Conservation (phyloP, 176 grass and related monocot genomes). For the Bromus sterilis region DNA sequence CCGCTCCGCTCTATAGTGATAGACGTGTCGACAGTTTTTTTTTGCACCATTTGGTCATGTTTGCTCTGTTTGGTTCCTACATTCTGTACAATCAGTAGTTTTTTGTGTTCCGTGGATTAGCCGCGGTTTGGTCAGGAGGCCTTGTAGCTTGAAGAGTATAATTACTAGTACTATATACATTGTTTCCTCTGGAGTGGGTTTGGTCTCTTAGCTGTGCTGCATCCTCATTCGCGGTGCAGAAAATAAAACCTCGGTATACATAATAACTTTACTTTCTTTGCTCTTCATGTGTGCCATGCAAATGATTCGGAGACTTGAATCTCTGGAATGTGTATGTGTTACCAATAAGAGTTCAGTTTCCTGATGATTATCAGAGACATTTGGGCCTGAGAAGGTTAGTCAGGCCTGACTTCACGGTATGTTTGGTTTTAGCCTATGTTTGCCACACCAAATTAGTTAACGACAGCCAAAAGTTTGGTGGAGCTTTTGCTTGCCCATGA, state of each 20-base stretch:
- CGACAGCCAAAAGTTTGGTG: too few relatives aligned
- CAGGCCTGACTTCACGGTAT: too few relatives aligned
- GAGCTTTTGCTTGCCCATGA: too few relatives aligned
- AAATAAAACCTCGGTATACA: neutral
- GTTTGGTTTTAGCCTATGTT: too few relatives aligned
- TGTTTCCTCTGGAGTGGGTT: slow-evolving; percentile 17
- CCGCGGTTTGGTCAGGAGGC: neutral
- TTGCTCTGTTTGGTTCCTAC: slow-evolving; percentile 4
- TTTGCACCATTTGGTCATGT: slow-evolving; percentile 36
- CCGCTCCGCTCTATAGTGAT: slow-evolving; percentile 14
- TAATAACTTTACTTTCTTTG: neutral
- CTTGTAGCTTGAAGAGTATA: neutral
- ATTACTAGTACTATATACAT: slow-evolving; percentile 4
- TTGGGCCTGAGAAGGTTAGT: neutral
- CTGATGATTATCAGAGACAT: neutral
- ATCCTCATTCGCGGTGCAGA: neutral
- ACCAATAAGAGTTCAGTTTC: neutral
- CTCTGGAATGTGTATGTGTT: neutral
- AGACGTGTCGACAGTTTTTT: slow-evolving; percentile 23
- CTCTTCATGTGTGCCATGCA: neutral
- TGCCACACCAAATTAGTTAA: too few relatives aligned
- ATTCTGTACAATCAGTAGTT: slow-evolving; percentile 37
- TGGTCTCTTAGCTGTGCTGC: neutral
- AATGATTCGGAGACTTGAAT: too few relatives aligned
- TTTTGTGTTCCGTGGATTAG: neutral